Conservation (phyloP, 768 basidiomycete genomes). For the Suillus subalutaceus region DNA sequence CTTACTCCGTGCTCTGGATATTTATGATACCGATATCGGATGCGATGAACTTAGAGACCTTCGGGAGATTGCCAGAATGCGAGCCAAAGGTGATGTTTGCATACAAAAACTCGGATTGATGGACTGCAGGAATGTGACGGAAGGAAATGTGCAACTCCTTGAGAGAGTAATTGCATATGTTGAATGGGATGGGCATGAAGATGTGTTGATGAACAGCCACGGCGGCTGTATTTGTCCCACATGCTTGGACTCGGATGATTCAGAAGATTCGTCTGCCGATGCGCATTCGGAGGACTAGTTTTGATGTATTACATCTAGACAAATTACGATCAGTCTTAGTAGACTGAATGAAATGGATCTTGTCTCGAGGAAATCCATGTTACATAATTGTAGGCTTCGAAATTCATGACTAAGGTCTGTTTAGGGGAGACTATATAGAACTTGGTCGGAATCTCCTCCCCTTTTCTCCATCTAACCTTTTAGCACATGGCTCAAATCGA, state of each 20-base stretch:
- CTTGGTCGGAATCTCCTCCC: not conserved
- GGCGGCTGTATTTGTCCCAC: too few species aligned
- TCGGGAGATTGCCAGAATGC: too few species aligned
- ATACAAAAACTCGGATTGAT: not conserved
- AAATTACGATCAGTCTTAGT: not conserved
- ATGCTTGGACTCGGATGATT: too few species aligned
- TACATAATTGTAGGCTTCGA: too few species aligned
- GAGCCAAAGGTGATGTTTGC: not conserved
- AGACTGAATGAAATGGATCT: not conserved
- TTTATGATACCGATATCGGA: too few species aligned
- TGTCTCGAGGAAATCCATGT: too few species aligned
- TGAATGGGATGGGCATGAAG: too few species aligned
- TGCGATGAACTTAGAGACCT: too few species aligned
- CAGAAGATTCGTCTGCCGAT: not conserved
- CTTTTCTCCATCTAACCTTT: not conserved
- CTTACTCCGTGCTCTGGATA: not conserved
- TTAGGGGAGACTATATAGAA: not conserved
- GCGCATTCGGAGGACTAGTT: not conserved
- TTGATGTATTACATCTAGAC: not conserved
- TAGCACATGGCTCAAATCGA: slow-evolving; percentile 27
- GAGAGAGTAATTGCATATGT: slow-evolving; percentile 6
- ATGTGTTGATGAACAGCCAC: too few species aligned
- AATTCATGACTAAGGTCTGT: too few species aligned
- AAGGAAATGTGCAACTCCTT: not conserved
- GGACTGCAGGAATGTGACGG: not conserved